Base-by-base conservation (phyloP, 2,329 filamentous ascomycete species). In the Exophiala phaeomuriformis region DNA sequence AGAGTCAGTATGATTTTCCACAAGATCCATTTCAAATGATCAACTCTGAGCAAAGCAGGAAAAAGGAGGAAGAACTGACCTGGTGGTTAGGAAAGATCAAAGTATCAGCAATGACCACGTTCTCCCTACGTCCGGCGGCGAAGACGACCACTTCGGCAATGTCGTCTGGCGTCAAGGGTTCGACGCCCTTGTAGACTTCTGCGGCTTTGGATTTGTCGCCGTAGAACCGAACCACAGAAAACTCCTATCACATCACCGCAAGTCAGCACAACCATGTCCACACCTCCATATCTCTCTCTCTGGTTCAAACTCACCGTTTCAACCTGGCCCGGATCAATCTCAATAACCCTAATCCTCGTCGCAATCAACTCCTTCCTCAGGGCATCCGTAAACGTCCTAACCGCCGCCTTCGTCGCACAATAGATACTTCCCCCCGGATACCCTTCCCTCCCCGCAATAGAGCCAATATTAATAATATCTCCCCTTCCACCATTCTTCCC, bases 381-480 rank as follows among this genome's bases (percentile, higher is more conserved):
- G 7, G 85, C 79, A 52, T 95, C 89, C 0, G 88, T 90, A 72
- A 95, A 95, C 61, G 79, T 85, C 63, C 86, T 81, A 52, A 95
- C 85, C 1, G 90, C 90, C 19, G 90, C 88, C 73, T 96, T 96
- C 55, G 87, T 90, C 1, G 90, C 88, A 70, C 90, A 95, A 78
- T 96, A 96, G 67, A 95, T 94, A 68, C 84, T 83, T 30, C 90
- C 90, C 47, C 89, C 88, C 1, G 82, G 76, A 69, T 95, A 96
- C 7, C 88, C 80, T 64, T 95, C 90, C 42, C 90, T 80, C 31
- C 89, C 90, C n/a, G 90, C 90, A 66, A 95, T 90, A 62, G 85
- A 90, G 57, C 90, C 90, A 65, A 96, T 83, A 67, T 96, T 97
- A 74, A 98, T 95, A 68, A 98, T 90, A 68, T 97, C 93, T 64